Evolutionary conservation across 2,329 filamentous ascomycete genomes (phyloP).

Genomic region (Boeremia lycopersici): DNA sequence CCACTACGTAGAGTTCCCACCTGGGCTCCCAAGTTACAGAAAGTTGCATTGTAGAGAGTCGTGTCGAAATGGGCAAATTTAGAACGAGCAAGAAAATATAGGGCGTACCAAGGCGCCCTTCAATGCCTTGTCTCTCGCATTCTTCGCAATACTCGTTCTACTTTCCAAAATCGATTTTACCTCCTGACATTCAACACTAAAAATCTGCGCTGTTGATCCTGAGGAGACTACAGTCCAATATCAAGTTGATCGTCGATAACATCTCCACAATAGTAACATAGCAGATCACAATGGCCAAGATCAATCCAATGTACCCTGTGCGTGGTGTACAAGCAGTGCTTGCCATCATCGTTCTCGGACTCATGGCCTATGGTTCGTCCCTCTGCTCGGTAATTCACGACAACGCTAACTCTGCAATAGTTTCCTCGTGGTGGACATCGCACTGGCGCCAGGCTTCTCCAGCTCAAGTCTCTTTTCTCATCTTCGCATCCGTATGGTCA

Average conservation of each 20-base stretch:
- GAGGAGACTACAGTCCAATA: not conserved
- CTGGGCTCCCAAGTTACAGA: slow-evolving; percentile 19
- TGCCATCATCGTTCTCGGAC: slow-evolving; percentile 74
- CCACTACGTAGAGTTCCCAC: slow-evolving; percentile 10
- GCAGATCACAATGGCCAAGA: slow-evolving; percentile 14
- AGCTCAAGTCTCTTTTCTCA: slow-evolving; percentile 72
- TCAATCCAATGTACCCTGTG: slow-evolving; percentile 65
- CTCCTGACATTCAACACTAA: no score
- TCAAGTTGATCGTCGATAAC: not conserved
- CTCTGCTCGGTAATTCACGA: not conserved
- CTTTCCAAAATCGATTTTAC: not conserved
- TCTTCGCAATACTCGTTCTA: not conserved
- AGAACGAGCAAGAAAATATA: slow-evolving; percentile 5
- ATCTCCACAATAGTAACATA: not conserved
- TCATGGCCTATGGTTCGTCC: slow-evolving; percentile 72
- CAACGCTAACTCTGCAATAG: slow-evolving; percentile 48
- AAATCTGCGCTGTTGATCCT: not conserved
- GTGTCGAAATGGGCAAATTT: slow-evolving; percentile 9
- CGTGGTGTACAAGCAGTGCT: slow-evolving; percentile 72
- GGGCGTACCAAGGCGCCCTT: slow-evolving; percentile 11
- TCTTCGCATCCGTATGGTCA: slow-evolving; percentile 81
- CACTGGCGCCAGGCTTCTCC: slow-evolving; percentile 62
- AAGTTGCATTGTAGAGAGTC: slow-evolving; percentile 22
- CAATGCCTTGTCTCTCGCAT: not conserved
- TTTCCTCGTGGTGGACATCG: slow-evolving; percentile 59